Conservation (phyloP, 371 early-diverging fungal species). For the Mortierella polycephala region DNA sequence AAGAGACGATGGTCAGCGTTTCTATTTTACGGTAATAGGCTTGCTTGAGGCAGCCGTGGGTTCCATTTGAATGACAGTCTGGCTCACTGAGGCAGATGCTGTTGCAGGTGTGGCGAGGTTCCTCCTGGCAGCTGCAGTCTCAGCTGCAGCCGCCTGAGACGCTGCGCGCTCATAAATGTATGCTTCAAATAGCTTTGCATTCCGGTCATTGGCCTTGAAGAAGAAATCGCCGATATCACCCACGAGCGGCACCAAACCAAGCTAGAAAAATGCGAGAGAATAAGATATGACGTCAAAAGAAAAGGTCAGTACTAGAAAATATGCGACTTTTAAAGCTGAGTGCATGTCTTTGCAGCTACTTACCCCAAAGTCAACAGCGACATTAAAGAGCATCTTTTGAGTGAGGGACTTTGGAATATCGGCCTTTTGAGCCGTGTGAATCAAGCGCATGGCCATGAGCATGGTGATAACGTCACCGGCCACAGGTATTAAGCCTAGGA, state of each 20-base stretch:
- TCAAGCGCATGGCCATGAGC: conserved; percentile 22
- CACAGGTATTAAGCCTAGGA: conserved; percentile 48
- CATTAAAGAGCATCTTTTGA: conserved; percentile 35
- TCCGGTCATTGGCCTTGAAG: conserved; percentile 46
- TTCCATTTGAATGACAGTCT: conserved; percentile 6
- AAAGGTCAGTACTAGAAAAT: background rate
- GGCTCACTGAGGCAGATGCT: conserved; percentile 2
- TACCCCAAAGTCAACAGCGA: conserved; percentile 40
- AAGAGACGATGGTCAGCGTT: background rate
- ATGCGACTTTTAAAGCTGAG: background rate
- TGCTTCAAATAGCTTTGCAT: conserved; percentile 42
- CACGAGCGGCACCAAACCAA: conserved; percentile 32
- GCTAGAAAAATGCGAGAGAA: conserved; percentile 4
- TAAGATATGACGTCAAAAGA: background rate
- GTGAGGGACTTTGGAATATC: conserved; percentile 35
- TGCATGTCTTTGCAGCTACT: background rate
- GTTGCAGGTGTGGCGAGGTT: conserved; percentile 7
- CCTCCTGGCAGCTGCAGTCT: conserved; percentile 4
- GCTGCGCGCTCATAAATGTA: conserved; percentile 41
- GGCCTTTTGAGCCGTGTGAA: conserved; percentile 40
- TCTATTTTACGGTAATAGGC: background rate
- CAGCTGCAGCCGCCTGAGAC: conserved; percentile 3
- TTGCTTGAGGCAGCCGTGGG: background rate
- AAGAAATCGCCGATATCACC: conserved; percentile 46
- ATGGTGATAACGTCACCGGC: conserved; percentile 31